Base-by-base conservation (phyloP, 192 early-diverging fungal species). In the Mortierella claussenii region DNA sequence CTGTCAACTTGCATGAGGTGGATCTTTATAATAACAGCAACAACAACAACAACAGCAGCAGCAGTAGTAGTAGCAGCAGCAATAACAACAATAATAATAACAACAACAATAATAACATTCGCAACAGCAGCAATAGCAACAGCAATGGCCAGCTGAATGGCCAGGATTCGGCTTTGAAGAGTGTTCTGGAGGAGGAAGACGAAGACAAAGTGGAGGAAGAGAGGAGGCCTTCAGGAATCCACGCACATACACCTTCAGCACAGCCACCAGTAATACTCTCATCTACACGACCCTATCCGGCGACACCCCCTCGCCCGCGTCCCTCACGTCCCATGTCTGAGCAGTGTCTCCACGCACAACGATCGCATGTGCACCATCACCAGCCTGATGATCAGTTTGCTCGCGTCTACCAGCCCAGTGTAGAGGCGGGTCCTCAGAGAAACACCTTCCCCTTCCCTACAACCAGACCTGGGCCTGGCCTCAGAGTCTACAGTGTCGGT, bases 121-220 rank as follows among this genome's bases (percentile, higher is more conserved):
- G n/a, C n/a, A n/a, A n/a, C n/a, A n/a, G n/a, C n/a, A n/a, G n/a
- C n/a, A n/a, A n/a, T n/a, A 40, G 7, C 37, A 40, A 7, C 37
- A 40, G 7, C 37, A 40, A 10, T 13, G 13, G 8, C 37, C 37
- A n/a, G n/a, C n/a, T n/a, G n/a, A n/a, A n/a, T n/a, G n/a, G n/a
- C 50, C 5, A 50, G 6, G 20, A 59, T 24, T 10, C n/a, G 1
- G 45, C 26, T 12, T 24, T 68, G 37, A 55, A 44, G n/a, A 46
- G 32, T 3, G 59, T 70, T 30, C 26, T 62, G 4, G 69, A 73
- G 30, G 69, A 73, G 9, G 61, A 55, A 13, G 68, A 69, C 20
- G 68, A 54, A 24, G 56, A 54, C 6, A 59, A 61, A 0, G 58
- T 23, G 9, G 57, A 51, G 1, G n/a, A 40, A 40, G 61, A 32